Evolutionary conservation across 257 asterid species (phyloP).

Genomic region (Rhazya stricta): DNA sequence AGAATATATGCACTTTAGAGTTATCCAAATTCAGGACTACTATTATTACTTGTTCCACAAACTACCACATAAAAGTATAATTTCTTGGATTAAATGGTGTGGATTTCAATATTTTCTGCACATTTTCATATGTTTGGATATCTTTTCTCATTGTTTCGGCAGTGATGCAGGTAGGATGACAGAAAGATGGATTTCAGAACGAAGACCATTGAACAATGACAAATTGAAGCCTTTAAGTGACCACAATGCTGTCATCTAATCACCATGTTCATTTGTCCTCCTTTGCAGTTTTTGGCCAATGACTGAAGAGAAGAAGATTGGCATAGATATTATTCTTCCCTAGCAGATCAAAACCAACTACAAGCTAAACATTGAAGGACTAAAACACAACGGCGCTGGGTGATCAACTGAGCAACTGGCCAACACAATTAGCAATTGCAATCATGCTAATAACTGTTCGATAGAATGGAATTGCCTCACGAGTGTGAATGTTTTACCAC

Average conservation of each 20-base stretch:
- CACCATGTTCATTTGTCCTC: not conserved
- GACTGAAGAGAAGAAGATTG: not conserved
- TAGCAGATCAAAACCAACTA: not conserved
- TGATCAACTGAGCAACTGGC: not conserved
- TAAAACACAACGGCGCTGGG: not conserved
- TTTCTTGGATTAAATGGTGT: not conserved
- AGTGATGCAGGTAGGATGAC: not conserved
- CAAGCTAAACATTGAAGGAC: not conserved
- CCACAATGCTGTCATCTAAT: not conserved
- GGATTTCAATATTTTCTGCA: not conserved
- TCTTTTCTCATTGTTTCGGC: not conserved
- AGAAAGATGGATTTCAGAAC: not conserved
- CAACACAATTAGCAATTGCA: not conserved
- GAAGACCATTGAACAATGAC: not conserved
- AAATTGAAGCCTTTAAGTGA: not conserved
- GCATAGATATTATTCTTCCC: not conserved
- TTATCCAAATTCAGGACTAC: not conserved
- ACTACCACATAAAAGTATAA: not conserved
- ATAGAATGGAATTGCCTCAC: not conserved
- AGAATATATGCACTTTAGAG: not conserved
- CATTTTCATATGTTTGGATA: not conserved
- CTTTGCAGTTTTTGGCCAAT: not conserved
- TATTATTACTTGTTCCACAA: not conserved
- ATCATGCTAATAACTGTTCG: not conserved
- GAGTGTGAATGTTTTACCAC: not conserved